Evolutionary conservation across 176 grass and related monocot genomes (phyloP).

Genomic region (Eleusine indica): DNA sequence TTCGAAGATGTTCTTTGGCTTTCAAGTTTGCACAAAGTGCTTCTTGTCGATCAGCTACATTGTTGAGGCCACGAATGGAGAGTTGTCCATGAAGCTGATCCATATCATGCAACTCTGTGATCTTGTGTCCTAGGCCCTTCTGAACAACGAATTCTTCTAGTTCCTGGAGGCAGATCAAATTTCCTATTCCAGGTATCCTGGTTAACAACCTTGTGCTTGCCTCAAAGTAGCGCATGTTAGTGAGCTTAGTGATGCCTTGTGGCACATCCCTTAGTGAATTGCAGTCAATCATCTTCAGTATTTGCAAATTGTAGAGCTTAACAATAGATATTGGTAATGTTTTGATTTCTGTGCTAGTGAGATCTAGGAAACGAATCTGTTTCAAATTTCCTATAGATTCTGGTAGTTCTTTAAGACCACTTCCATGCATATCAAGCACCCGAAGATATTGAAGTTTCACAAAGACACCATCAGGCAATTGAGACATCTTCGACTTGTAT

Average conservation of each 20-base stretch:
- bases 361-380: conserved; percentile 71
- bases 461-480: conserved; percentile 48
- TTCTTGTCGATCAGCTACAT: conserved; percentile 46
- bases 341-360: conserved; percentile 55
- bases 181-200: conserved; percentile 56
- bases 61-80: conserved; percentile 64
- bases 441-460: conserved; percentile 53
- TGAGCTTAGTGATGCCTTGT: conserved; percentile 53
- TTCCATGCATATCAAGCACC: conserved; percentile 61
- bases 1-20: conserved; percentile 60
- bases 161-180: conserved; percentile 64
- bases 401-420: conserved; percentile 54
- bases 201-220: conserved; percentile 34
- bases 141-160: conserved; percentile 62
- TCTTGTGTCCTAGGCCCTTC: conserved; percentile 42
- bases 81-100: conserved; percentile 59
- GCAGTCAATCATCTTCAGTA: conserved; percentile 53
- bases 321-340: conserved; percentile 54
- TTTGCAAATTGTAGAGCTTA: conserved; percentile 67
- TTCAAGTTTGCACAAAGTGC: conserved; percentile 54
- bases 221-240: conserved; percentile 63
- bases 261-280: conserved; percentile 54
- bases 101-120: conserved; percentile 65
- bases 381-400: conserved; percentile 68
- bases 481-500: conserved; percentile 48